Percentiles rank a stretch among this genome's conserved stretches.
Evolutionary conservation across 768 basidiomycete species (phyloP).

Genomic region (Russula lepida): DNA sequence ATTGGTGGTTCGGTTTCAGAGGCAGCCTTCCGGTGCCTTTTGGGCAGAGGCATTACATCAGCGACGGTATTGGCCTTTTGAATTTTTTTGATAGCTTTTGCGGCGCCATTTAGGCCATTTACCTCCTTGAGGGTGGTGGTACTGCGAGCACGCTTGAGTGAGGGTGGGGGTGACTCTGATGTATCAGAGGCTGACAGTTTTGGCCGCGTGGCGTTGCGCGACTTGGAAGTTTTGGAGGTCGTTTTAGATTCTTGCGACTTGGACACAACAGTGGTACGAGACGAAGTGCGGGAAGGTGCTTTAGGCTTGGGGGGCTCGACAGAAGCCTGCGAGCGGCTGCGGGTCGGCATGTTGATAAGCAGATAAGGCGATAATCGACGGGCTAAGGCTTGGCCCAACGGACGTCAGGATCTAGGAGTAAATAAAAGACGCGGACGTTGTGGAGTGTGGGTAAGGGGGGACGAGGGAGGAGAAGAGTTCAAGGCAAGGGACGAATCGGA

Average conservation of each 20-base stretch:
- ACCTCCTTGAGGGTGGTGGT: slow-evolving; percentile 13
- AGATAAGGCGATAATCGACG: not conserved
- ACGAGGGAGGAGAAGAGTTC: not conserved
- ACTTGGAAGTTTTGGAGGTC: not conserved
- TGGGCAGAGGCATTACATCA: not conserved
- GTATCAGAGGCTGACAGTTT: slow-evolving; percentile 13
- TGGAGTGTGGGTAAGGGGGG: not conserved
- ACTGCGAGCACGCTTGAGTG: slow-evolving; percentile 15
- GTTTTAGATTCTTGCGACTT: not conserved
- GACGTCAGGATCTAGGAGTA: not conserved
- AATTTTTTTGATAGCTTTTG: slow-evolving; percentile 3
- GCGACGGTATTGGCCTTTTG: not conserved
- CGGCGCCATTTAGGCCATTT: slow-evolving; percentile 5
- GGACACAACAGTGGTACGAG: slow-evolving; percentile 5
- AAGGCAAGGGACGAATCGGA: not conserved
- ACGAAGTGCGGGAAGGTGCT: slow-evolving; percentile 14
- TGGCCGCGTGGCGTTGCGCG: not conserved
- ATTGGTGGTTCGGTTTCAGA: slow-evolving; percentile 24
- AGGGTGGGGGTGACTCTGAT: slow-evolving; percentile 14
- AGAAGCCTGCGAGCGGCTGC: slow-evolving; percentile 16
- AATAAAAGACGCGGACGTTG: not conserved
- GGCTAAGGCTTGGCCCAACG: not conserved
- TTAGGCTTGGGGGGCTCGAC: slow-evolving; percentile 5
- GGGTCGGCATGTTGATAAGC: slow-evolving; percentile 10
- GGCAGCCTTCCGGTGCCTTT: not conserved